These are phyloP conservation scores for Pichia heedii DNA, from an alignment of 805 yeast species.

Conservation along the genomic window DNA sequence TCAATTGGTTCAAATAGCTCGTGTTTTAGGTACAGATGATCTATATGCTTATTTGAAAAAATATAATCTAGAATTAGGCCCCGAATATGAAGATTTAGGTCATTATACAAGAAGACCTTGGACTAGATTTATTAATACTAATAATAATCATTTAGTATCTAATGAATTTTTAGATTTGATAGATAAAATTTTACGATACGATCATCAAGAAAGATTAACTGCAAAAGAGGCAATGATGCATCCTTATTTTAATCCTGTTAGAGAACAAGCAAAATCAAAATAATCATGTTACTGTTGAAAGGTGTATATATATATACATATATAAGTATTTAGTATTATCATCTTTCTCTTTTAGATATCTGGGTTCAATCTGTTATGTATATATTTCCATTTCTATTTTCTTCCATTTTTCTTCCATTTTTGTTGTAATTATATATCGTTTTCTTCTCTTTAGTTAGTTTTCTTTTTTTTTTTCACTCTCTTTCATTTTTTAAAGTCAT, in stretches of 20 bases:
- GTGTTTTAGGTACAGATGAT: conserved; percentile 79
- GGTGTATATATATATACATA: not conserved
- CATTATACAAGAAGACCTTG: conserved; percentile 60
- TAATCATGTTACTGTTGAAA: not conserved
- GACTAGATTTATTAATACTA: conserved; percentile 49
- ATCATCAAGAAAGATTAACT: conserved; percentile 80
- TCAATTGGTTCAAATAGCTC: conserved; percentile 82
- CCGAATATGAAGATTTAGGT: conserved; percentile 74
- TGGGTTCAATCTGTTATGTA: too few relatives aligned
- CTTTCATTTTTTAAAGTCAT: not conserved
- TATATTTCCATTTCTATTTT: too few relatives aligned
- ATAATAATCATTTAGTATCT: conserved; percentile 36
- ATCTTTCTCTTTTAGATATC: too few relatives aligned
- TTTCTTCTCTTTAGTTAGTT: not conserved
- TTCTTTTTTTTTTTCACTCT: not conserved
- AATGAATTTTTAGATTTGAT: conserved; percentile 48
- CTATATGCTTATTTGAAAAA: conserved; percentile 55
- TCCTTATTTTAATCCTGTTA: conserved; percentile 26
- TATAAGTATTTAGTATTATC: not conserved
- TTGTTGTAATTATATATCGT: too few relatives aligned
- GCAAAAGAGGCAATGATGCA: conserved; percentile 85
- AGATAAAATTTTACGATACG: conserved; percentile 67
- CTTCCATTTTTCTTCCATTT: too few relatives aligned
- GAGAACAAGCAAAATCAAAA: conserved; percentile 11
- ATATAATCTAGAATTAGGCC: conserved; percentile 60